Percentiles rank a stretch among this genome's conserved stretches.
Evolutionary conservation across 257 asterid species (phyloP).

Genomic region (Solanum piurae): DNA sequence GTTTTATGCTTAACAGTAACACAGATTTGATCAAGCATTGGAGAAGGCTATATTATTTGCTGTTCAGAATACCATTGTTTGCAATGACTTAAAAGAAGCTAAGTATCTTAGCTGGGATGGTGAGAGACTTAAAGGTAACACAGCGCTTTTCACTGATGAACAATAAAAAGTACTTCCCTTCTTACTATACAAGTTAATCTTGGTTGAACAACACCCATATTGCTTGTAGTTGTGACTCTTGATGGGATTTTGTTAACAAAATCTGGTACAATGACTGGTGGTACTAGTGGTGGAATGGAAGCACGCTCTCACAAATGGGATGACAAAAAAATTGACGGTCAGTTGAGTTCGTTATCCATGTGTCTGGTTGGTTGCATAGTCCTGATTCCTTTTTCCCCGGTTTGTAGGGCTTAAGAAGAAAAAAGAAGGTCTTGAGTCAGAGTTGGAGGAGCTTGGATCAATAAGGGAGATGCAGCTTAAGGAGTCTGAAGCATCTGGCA

Average conservation of each 20-base stretch:
- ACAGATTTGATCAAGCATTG: conserved; percentile 61
- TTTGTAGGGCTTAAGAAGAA: conserved; percentile 74
- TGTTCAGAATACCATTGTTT: conserved; percentile 92
- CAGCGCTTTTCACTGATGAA: neutral
- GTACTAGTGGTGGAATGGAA: conserved; percentile 98
- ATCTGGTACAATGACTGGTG: conserved; percentile 99
- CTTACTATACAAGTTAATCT: neutral
- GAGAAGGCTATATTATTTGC: conserved; percentile 92
- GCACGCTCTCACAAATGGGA: conserved; percentile 99
- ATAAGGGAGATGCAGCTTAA: conserved; percentile 94
- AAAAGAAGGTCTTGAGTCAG: conserved; percentile 69
- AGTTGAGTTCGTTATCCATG: conserved; percentile 5
- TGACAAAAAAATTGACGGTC: conserved; percentile 89
- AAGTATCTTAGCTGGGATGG: conserved; percentile 95
- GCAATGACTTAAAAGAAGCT: conserved; percentile 90
- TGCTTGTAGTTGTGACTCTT: conserved; percentile 69
- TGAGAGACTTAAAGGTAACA: conserved; percentile 74
- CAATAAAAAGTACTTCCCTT: neutral
- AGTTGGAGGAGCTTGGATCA: conserved; percentile 88
- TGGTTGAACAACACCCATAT: neutral
- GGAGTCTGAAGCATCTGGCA: conserved; percentile 95
- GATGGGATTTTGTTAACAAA: conserved; percentile 87
- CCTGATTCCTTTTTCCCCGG: neutral
- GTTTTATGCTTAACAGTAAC: conserved; percentile 43
- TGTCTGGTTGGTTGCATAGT: conserved; percentile 8